A percentile compares a stretch with the other conserved stretches of the same genome.
Conservation (phyloP, 179 eudicot genomes). For the Camellia oleifera region DNA sequence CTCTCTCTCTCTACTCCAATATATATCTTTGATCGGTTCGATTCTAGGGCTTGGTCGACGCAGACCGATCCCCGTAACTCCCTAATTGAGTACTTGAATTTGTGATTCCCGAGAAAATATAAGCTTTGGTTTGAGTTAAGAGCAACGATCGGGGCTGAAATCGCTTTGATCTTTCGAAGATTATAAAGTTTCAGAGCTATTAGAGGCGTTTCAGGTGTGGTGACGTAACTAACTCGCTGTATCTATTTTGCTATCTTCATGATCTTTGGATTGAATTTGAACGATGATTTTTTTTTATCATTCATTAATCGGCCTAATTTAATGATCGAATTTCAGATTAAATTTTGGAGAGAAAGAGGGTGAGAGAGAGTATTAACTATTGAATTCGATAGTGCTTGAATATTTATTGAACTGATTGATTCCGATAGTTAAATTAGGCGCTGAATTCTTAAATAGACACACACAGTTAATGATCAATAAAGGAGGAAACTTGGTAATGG, state of each 20-base stretch:
- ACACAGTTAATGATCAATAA: too few relatives aligned
- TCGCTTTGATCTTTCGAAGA: not conserved
- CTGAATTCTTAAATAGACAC: not conserved
- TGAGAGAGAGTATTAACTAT: not conserved
- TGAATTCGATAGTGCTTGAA: not conserved
- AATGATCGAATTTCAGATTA: not conserved
- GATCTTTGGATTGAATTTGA: not conserved
- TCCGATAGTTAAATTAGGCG: not conserved
- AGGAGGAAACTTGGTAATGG: not conserved
- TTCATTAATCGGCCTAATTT: not conserved
- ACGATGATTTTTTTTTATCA: not conserved
- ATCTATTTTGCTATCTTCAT: not conserved
- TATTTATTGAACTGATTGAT: not conserved
- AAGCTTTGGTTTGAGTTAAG: not conserved
- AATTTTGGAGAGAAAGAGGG: not conserved
- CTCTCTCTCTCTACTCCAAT: too few relatives aligned
- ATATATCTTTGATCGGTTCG: not conserved
- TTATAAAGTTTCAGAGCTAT: slow-evolving; percentile 1
- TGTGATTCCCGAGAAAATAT: not conserved
- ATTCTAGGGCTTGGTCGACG: not conserved
- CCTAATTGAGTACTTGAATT: not conserved
- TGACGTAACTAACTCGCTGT: not conserved
- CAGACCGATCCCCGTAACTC: not conserved
- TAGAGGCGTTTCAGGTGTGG: slow-evolving; percentile 12
- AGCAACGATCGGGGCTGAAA: slow-evolving; percentile 6